Conservation (phyloP, 73 alveolate species). For the Tetrahymena borealis region DNA sequence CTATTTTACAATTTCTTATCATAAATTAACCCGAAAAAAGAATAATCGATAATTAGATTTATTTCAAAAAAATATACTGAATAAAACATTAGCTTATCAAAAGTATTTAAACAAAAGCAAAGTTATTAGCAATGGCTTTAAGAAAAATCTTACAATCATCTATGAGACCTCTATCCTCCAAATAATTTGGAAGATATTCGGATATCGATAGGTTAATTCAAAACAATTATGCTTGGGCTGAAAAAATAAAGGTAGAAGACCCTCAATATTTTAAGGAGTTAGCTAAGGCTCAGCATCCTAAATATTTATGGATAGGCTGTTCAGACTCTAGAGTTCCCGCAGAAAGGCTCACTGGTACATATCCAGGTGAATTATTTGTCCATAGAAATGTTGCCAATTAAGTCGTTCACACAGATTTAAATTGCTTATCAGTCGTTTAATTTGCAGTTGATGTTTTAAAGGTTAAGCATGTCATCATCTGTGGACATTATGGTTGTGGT, state of each 20-base stretch:
- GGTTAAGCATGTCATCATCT: slow-evolving; percentile 10
- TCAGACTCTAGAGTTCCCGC: slow-evolving; percentile 44
- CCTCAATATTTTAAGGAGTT: slow-evolving; percentile 15
- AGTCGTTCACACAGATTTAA: slow-evolving; percentile 43
- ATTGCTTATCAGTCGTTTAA: slow-evolving; percentile 20
- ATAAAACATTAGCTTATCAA: too few species aligned
- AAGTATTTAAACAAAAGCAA: neutral
- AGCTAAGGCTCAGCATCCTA: slow-evolving; percentile 31
- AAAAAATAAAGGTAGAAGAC: slow-evolving; percentile 2
- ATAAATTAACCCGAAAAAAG: too few species aligned
- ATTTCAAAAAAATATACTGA: too few species aligned
- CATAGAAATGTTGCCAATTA: slow-evolving; percentile 41
- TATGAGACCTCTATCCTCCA: neutral
- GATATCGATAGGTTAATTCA: neutral
- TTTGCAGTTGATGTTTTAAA: slow-evolving; percentile 33
- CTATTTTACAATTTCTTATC: too few species aligned
- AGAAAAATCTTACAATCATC: neutral
- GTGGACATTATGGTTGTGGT: slow-evolving; percentile 42
- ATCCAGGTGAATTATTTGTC: slow-evolving; percentile 41
- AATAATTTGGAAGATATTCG: neutral
- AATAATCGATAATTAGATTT: too few species aligned
- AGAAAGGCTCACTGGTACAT: slow-evolving; percentile 24
- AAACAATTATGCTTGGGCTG: neutral
- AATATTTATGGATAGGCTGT: slow-evolving; percentile 41
- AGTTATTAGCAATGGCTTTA: neutral